Evolutionary conservation across 208 protist species (phyloP).

Genomic region (Trypanosoma rangeli): DNA sequence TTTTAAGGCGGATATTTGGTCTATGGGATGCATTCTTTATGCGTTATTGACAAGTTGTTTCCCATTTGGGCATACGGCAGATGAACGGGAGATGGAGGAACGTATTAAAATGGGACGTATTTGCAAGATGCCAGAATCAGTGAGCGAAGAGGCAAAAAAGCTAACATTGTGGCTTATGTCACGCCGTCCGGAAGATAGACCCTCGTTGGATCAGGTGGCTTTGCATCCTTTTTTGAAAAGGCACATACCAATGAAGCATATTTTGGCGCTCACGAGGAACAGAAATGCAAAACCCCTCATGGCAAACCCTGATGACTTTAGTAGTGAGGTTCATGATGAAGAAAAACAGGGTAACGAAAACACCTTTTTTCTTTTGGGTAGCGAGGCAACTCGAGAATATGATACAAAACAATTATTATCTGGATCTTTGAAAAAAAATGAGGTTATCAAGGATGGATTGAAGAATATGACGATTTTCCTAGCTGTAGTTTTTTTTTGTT

Average conservation of each 20-base stretch:
- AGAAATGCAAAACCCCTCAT: constrained; percentile 36
- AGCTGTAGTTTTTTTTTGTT: not conserved
- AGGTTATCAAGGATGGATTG: not conserved
- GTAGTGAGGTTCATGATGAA: constrained; percentile 53
- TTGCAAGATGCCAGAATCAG: constrained; percentile 45
- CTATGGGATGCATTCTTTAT: constrained; percentile 84
- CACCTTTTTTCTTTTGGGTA: not conserved
- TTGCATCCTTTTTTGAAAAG: constrained; percentile 65
- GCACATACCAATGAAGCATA: constrained; percentile 46
- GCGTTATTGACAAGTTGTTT: constrained; percentile 82
- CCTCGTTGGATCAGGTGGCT: constrained; percentile 64
- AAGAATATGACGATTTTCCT: not conserved
- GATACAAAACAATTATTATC: not conserved
- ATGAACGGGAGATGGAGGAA: constrained; percentile 47
- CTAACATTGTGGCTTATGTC: constrained; percentile 69
- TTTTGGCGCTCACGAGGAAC: constrained; percentile 42
- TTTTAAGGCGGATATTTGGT: constrained; percentile 88
- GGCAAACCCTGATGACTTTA: constrained; percentile 66
- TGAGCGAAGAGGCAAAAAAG: constrained; percentile 59
- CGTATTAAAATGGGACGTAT: constrained; percentile 57
- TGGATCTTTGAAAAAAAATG: not conserved
- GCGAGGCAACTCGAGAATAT: not conserved
- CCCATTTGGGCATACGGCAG: constrained; percentile 74
- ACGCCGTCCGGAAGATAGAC: constrained; percentile 49
- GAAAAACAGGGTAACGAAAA: constrained; percentile 15